Conservation (phyloP, 768 basidiomycete species). For the Collybia sp. region DNA sequence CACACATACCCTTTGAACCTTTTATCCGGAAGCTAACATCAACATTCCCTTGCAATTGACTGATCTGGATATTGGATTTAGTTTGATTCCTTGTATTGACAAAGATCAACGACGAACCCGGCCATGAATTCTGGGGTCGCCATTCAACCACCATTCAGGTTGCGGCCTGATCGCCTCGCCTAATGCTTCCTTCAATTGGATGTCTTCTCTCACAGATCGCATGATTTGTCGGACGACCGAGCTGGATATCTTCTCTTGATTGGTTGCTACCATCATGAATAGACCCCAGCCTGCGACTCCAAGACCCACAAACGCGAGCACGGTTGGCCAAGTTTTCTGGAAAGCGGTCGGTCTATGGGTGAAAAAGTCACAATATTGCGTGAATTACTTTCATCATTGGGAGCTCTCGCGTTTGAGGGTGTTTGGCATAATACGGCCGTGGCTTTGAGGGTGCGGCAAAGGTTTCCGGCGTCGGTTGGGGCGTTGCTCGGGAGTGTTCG, state of each 20-base stretch:
- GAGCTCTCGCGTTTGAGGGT: slow-evolving; percentile 24
- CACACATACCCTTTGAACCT: slow-evolving; percentile 56
- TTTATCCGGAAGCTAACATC: slow-evolving; percentile 75
- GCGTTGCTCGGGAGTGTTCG: slow-evolving; percentile 8
- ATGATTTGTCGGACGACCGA: slow-evolving; percentile 69
- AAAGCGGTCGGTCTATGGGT: neutral
- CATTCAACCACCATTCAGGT: slow-evolving; percentile 72
- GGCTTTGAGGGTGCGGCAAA: slow-evolving; percentile 29
- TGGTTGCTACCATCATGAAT: slow-evolving; percentile 67
- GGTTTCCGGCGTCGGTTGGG: slow-evolving; percentile 14
- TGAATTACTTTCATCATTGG: slow-evolving; percentile 27
- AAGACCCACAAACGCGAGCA: slow-evolving; percentile 41
- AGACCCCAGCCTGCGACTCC: slow-evolving; percentile 63
- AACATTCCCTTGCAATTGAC: slow-evolving; percentile 69
- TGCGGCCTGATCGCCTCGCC: slow-evolving; percentile 65
- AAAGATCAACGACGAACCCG: slow-evolving; percentile 38
- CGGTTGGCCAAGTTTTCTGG: slow-evolving; percentile 54
- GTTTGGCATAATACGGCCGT: slow-evolving; percentile 30
- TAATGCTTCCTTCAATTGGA: slow-evolving; percentile 44
- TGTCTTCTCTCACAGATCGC: slow-evolving; percentile 50
- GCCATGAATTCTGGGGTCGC: slow-evolving; percentile 67
- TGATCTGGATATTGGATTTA: slow-evolving; percentile 42
- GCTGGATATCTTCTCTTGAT: slow-evolving; percentile 73
- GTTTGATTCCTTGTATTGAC: neutral
- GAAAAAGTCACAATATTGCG: neutral